Conservation (phyloP, 768 basidiomycete species). For the Auriculariales sp. region DNA sequence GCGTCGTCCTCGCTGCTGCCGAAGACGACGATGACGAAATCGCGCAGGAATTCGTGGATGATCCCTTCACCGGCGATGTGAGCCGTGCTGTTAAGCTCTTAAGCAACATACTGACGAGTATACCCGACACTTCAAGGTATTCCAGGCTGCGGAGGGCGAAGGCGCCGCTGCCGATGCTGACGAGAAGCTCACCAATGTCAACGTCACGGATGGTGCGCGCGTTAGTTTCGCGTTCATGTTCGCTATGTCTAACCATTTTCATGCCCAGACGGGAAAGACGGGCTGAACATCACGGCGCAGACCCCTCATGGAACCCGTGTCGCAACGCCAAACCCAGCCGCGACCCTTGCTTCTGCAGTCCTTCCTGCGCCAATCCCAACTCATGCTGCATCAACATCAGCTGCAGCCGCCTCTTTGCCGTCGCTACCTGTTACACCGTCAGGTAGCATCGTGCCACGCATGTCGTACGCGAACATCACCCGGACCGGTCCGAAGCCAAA, state of each 20-base stretch:
- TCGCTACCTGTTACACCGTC: slow-evolving; percentile 5
- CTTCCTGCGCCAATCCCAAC: slow-evolving; percentile 12
- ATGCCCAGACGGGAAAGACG: slow-evolving; percentile 70
- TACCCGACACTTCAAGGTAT: slow-evolving; percentile 31
- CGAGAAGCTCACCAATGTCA: slow-evolving; percentile 73
- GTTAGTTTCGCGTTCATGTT: slow-evolving; percentile 6
- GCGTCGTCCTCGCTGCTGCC: not conserved
- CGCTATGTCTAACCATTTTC: not conserved
- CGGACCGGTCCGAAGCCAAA: slow-evolving; percentile 62
- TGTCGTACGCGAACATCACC: slow-evolving; percentile 86
- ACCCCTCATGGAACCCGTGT: slow-evolving; percentile 94
- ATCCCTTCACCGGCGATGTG: slow-evolving; percentile 70
- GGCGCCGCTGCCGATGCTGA: slow-evolving; percentile 32
- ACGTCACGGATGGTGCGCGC: slow-evolving; percentile 67
- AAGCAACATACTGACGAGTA: not conserved
- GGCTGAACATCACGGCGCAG: slow-evolving; percentile 87
- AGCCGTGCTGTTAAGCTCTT: slow-evolving; percentile 2
- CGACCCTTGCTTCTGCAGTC: slow-evolving; percentile 24
- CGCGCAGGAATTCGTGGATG: slow-evolving; percentile 67
- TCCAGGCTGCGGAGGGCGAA: slow-evolving; percentile 73
- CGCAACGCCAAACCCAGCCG: slow-evolving; percentile 58
- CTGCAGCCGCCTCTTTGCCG: slow-evolving; percentile 22
- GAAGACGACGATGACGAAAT: slow-evolving; percentile 39
- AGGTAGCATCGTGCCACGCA: slow-evolving; percentile 11
- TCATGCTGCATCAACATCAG: slow-evolving; percentile 17